A percentile compares a stretch with the other conserved stretches of the same genome.
Conservation (phyloP, 1,284 basidiomycete species). For the Neotropicomus parvogracilis region DNA sequence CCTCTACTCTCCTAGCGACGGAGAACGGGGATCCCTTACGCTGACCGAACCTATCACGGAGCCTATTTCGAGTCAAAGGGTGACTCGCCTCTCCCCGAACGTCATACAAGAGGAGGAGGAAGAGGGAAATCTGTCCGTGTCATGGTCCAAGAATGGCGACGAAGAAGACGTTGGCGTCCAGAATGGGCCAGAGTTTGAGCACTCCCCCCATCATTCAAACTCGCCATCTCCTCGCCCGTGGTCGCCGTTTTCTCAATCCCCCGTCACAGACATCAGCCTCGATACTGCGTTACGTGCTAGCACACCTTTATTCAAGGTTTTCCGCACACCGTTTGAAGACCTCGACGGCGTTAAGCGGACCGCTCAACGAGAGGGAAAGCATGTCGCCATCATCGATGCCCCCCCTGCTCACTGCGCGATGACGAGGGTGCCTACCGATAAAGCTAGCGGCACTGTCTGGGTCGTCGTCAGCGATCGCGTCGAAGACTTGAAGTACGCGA, state of each 20-base stretch:
- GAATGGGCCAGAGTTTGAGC: conserved; percentile 14
- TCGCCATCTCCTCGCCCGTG: conserved; percentile 24
- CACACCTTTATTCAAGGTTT: conserved; percentile 35
- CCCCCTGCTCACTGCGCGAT: conserved; percentile 26
- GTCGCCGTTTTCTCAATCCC: conserved; percentile 31
- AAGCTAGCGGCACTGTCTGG: conserved; percentile 27
- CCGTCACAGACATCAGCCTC: conserved; percentile 23
- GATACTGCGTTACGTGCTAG: conserved; percentile 30
- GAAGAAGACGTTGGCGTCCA: conserved; percentile 11
- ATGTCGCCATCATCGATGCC: conserved; percentile 29
- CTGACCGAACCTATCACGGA: conserved; percentile 33
- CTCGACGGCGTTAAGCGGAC: conserved; percentile 22
- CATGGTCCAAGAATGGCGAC: conserved; percentile 9
- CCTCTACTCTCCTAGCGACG: conserved; percentile 21
- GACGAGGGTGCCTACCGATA: conserved; percentile 19
- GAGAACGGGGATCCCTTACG: conserved; percentile 27
- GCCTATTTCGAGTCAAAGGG: conserved; percentile 6
- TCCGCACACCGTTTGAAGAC: conserved; percentile 32
- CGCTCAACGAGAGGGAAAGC: conserved; percentile 32
- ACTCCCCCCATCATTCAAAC: conserved; percentile 16
- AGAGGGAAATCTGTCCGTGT: background rate
- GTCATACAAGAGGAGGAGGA: conserved; percentile 17
- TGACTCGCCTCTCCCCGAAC: background rate
- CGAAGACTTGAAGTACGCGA: conserved; percentile 33
- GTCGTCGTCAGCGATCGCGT: conserved; percentile 33